A percentile compares a stretch with the other conserved stretches of the same genome.
These are phyloP conservation scores for Blumeriella jaapii DNA, from an alignment of 2,329 filamentous ascomycete species.

Conservation along the genomic window DNA sequence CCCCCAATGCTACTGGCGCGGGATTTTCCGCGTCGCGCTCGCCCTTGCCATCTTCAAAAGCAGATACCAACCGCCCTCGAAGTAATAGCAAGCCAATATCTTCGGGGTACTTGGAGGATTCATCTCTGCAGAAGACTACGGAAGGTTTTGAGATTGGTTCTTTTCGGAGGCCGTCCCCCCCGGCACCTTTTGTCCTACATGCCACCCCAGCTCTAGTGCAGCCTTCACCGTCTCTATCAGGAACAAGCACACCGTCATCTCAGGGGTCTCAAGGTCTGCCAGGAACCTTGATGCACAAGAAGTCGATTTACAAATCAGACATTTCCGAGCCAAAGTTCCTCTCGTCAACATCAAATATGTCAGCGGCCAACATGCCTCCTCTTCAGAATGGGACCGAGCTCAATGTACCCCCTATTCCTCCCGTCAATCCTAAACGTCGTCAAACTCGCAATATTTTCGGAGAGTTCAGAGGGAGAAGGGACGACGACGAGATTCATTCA, in stretches of 20 bases:
- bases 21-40: constrained; percentile 16
- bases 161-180: constrained; percentile 24
- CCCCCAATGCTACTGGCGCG: constrained; percentile 9
- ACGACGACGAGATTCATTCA: constrained; percentile 16
- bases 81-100: constrained; percentile 21
- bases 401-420: constrained; percentile 25
- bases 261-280: constrained; percentile 9
- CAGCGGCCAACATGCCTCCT: constrained; percentile 25
- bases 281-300: constrained; percentile 18
- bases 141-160: constrained; percentile 19
- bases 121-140: constrained; percentile 13
- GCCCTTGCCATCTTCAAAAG: constrained; percentile 20
- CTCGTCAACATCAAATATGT: constrained; percentile 25
- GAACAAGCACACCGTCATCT: constrained; percentile 15
- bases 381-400: constrained; percentile 20
- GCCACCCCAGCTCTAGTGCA: constrained; percentile 22
- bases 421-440: constrained; percentile 25
- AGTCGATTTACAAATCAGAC: constrained; percentile 25
- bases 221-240: constrained; percentile 15
- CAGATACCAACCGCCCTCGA: constrained; percentile 14
- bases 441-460: constrained; percentile 26
- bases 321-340: constrained; percentile 27
- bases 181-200: constrained; percentile 24
- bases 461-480: constrained; percentile 17
- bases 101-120: constrained; percentile 21